Base-by-base conservation (phyloP, 1,284 basidiomycete species). In the Ceratobasidium sp. region DNA sequence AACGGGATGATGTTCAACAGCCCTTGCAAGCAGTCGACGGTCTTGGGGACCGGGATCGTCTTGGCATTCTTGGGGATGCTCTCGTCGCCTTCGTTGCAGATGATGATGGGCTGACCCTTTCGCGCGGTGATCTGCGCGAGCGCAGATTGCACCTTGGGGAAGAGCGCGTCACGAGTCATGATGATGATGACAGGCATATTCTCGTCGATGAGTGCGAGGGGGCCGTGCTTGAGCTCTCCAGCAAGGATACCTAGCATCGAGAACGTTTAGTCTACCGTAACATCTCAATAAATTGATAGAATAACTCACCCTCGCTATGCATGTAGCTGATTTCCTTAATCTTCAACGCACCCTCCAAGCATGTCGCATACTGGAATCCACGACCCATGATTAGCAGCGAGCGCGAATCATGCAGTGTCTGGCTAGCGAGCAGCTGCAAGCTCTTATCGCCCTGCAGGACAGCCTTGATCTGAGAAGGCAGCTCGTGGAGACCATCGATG, bases 271-370 rank as follows among this genome's bases (percentile, higher is more conserved):
- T 14, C 7, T 7, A 41, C 36, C 36, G 36, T 41, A 31, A 17
- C 5, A 44, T 14, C n/a, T n/a, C 27, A 36, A 57, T 29, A 50
- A 45, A 36, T 53, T 15, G 62, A 57, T 57, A 29, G n/a, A 48
- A 65, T 6, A 48, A 81, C 83, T 74, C 77, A 89, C 92, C 94
- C 84, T 96, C 94, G 57, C 91, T 94, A 83, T 96, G 94, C 91
- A 95, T 93, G 85, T 96, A 96, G 75, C 89, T 91, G 82, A 99
- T 96, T 87, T 99, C 98, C 87, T 99, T 99, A 87, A 99, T 99
- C 89, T 99, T 99, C 79, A 99, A 87, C 1, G 98, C 98, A 77
- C 96, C 98, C 84, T 99, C 98, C 73, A 99, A 88, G 84, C 97
- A 99, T 19, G 98, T 99, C 11, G 98, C 97, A 82, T 83, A 96